Percentiles rank a stretch among this genome's conserved stretches.
Evolutionary conservation across 108 stramenopile genomes (phyloP).

Genomic region (Mayamaea pseudoterrestris): DNA sequence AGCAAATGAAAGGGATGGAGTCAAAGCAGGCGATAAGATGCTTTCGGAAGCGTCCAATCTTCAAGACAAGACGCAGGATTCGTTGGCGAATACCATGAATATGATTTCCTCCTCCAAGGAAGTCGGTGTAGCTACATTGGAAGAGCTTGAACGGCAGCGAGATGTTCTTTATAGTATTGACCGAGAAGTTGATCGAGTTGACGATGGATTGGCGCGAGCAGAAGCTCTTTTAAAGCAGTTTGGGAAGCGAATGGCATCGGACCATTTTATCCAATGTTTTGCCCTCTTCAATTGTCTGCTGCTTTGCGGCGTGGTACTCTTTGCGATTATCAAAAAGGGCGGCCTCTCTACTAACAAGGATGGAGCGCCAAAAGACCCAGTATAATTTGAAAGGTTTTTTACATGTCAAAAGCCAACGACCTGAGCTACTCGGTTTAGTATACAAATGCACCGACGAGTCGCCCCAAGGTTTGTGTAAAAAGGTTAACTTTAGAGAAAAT

Average conservation of each 20-base stretch:
- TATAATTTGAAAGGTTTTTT: neutral
- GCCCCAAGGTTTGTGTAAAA: neutral
- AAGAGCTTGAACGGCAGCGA: conserved; percentile 79
- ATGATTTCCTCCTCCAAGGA: conserved; percentile 75
- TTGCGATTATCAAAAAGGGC: conserved; percentile 54
- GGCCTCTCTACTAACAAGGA: conserved; percentile 3
- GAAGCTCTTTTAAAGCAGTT: conserved; percentile 87
- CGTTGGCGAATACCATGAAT: conserved; percentile 48
- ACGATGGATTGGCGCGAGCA: conserved; percentile 72
- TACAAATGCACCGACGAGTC: no score
- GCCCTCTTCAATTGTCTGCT: conserved; percentile 73
- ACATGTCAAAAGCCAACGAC: neutral
- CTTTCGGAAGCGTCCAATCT: conserved; percentile 43
- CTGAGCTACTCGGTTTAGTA: no score
- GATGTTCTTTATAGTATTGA: conserved; percentile 83
- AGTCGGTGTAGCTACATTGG: conserved; percentile 69
- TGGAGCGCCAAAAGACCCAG: conserved; percentile 11
- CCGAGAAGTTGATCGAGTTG: conserved; percentile 79
- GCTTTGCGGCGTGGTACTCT: conserved; percentile 75
- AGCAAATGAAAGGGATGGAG: conserved; percentile 25
- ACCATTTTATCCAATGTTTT: conserved; percentile 92
- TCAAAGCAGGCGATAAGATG: conserved; percentile 60
- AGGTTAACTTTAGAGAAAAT: neutral
- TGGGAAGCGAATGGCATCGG: conserved; percentile 89
- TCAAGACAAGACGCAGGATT: conserved; percentile 78